Evolutionary conservation across 2,329 filamentous ascomycete genomes (phyloP), one percentile per base, ranked within the genome.

Genomic region (Saccharata proteae): DNA sequence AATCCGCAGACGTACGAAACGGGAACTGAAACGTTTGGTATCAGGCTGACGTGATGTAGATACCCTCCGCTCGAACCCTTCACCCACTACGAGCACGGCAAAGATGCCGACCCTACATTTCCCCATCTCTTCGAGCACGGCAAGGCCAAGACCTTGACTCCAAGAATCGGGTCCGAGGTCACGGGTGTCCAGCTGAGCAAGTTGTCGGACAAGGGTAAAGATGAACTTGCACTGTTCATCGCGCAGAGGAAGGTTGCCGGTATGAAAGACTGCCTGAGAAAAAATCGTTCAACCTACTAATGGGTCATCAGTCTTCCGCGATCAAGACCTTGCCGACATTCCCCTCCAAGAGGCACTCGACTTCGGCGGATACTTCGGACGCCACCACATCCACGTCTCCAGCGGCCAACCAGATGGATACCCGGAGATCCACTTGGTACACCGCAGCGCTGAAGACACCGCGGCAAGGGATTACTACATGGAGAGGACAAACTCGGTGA

Each of bases 351-450:
- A 81, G 6, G 80, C 77, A 2, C 62, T 84, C 21, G 65, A 77
- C 13, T 76, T 74, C 40, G 80, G 74, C 29, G 66, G 70, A 31
- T 85, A 86, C 58, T 90, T 85, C 47, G 82, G 82, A 27, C 74
- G 79, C 6, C 78, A 80, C 43, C 82, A 90, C 58, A 81, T 88
- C 36, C 82, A 88, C 44, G 81, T 80, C 4, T 80, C 80, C 0
- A 81, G 75, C 1, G 81, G 82, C 2, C 75, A 77, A 0, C 82
- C 82, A 0, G 71, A 72, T 39, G 80, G 77, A 3, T 69, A 74
- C 49, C 80, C 81, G 0, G 74, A 85, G 51, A 58, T 90, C 11
- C 81, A 88, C 47, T 69, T 90, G 2, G 81, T 88, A 2, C 80
- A 88, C 55, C 72, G 81, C 22, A 74, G 73, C 13, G 77, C 71